phyloP scores from a whole-genome alignment of 441 rosid genomes.

The Populus trichocarpa region DNA sequence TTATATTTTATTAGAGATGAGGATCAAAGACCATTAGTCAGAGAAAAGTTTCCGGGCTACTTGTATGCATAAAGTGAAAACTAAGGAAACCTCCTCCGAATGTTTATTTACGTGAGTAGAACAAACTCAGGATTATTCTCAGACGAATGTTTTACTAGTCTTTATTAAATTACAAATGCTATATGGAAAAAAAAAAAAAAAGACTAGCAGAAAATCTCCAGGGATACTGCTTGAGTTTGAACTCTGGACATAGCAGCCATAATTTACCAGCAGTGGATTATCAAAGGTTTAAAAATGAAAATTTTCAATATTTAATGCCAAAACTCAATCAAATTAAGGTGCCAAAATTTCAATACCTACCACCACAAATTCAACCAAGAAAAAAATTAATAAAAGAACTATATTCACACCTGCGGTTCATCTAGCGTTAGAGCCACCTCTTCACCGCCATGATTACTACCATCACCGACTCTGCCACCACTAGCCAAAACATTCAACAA shows the following conservation, averaged over 20 bases:
- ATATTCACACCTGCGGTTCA: slow-evolving; percentile 16
- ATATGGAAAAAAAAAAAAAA: not conserved
- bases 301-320: not conserved
- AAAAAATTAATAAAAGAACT: not conserved
- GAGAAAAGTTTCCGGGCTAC: not conserved
- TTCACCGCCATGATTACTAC: not conserved
- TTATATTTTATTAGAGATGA: not conserved
- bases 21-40: not conserved
- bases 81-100: not conserved
- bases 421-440: slow-evolving; percentile 7
- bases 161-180: not conserved
- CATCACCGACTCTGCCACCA: slow-evolving; percentile 13
- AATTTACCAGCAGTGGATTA: not conserved
- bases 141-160: not conserved
- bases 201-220: not conserved
- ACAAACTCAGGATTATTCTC: not conserved
- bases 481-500: slow-evolving; percentile 35
- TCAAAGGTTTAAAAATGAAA: not conserved
- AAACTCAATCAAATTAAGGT: not conserved
- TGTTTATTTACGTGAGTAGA: not conserved
- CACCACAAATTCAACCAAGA: not conserved
- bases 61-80: not conserved
- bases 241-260: not conserved
- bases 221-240: not conserved
- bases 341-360: not conserved